Evolutionary conservation across 1,284 basidiomycete genomes (phyloP).

Genomic region (Rhodofomes roseus): DNA sequence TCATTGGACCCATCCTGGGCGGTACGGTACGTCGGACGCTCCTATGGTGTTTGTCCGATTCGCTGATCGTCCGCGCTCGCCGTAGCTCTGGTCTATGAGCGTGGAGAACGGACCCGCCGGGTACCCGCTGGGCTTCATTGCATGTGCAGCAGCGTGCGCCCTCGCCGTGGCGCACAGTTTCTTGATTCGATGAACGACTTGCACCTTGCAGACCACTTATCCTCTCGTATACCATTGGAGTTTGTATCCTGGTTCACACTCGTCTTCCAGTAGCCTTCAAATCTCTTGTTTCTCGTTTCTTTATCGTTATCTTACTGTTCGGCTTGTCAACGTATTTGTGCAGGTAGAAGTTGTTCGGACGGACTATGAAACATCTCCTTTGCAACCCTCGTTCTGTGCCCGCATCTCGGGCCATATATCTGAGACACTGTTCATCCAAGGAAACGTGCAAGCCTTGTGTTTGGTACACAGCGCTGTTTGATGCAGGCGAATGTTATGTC

Average conservation of each 20-base stretch:
- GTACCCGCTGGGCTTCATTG: conserved; percentile 71
- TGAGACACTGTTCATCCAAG: background rate
- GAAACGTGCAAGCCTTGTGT: background rate
- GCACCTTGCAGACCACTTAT: background rate
- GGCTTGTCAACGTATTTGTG: background rate
- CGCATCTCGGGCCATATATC: background rate
- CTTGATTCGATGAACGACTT: conserved; percentile 26
- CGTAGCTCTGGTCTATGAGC: conserved; percentile 73
- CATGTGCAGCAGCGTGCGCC: conserved; percentile 56
- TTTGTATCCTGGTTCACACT: background rate
- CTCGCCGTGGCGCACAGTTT: conserved; percentile 68
- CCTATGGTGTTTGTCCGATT: background rate
- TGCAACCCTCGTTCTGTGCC: background rate
- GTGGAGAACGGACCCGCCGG: conserved; percentile 65
- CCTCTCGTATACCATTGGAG: background rate
- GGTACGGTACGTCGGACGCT: conserved; percentile 57
- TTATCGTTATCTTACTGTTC: no score
- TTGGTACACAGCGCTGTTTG: background rate
- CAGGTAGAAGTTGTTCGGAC: background rate
- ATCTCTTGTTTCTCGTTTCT: background rate
- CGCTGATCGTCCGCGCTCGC: background rate
- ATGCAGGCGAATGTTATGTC: background rate
- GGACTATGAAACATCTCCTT: conserved; percentile 3
- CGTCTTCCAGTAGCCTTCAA: background rate
- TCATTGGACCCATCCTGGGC: conserved; percentile 74